These are phyloP conservation scores for Xylariaceae sp. DNA, from an alignment of 2,329 filamentous ascomycete genomes.

Conservation along the genomic window DNA sequence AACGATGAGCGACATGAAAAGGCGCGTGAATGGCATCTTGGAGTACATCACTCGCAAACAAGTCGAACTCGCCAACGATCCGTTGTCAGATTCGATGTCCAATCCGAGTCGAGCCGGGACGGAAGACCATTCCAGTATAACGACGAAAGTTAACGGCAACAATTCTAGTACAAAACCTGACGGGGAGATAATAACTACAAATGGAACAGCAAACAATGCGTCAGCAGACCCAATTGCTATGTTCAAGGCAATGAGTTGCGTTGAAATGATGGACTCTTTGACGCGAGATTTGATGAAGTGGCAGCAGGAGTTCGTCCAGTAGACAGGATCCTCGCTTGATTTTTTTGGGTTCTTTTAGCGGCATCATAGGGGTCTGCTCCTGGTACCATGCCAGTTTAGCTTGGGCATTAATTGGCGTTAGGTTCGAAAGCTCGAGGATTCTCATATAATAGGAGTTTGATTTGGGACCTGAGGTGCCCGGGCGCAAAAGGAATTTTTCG, in stretches of 20 bases:
- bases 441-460: conserved; percentile 8
- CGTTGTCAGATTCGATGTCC: conserved; percentile 41
- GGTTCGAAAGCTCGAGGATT: conserved; percentile 8
- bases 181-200: conserved; percentile 15
- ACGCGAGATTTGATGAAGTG: conserved; percentile 77
- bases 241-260: conserved; percentile 71
- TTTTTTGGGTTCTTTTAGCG: conserved; percentile 6
- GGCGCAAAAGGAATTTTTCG: not conserved
- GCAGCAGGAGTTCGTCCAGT: conserved; percentile 65
- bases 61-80: conserved; percentile 72
- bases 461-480: conserved; percentile 5
- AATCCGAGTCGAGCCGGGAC: conserved; percentile 41
- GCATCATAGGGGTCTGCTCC: conserved; percentile 19
- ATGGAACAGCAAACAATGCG: conserved; percentile 33
- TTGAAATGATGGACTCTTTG: conserved; percentile 88
- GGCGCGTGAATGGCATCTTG: conserved; percentile 76
- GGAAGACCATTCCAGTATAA: conserved; percentile 35
- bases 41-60: conserved; percentile 89
- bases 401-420: conserved; percentile 27
- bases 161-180: conserved; percentile 22
- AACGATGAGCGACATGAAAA: conserved; percentile 83
- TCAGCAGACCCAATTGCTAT: conserved; percentile 35
- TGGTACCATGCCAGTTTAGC: conserved; percentile 20
- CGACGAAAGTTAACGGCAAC: conserved; percentile 38
- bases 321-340: conserved; percentile 20